Evolutionary conservation across 192 early-diverging fungal species (phyloP).

Genomic region (Helicostylum pulchrum): DNA sequence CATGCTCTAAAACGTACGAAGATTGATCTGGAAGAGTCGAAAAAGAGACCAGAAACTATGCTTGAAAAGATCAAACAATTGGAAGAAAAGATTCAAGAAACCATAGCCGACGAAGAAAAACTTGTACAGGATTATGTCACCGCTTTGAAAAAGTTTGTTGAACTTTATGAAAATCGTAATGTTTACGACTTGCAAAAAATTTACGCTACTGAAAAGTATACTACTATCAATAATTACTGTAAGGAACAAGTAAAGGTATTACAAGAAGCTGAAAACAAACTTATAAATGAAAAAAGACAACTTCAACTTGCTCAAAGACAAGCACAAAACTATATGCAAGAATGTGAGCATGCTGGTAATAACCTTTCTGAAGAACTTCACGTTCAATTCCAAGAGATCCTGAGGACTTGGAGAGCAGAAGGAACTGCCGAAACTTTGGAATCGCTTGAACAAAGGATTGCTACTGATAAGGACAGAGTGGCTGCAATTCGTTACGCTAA

Average conservation of each 20-base stretch:
- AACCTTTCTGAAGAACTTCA: constrained; percentile 52
- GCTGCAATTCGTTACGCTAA: constrained; percentile 53
- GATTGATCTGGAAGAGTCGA: neutral
- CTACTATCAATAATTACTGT: neutral
- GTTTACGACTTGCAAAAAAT: neutral
- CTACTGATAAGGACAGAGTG: constrained; percentile 49
- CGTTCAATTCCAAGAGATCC: constrained; percentile 37
- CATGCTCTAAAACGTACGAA: neutral
- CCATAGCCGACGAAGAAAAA: neutral
- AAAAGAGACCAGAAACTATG: constrained; percentile 6
- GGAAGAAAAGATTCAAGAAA: neutral
- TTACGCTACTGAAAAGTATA: neutral
- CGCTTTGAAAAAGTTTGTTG: constrained; percentile 1
- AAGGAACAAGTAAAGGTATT: constrained; percentile 12
- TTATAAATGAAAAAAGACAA: neutral
- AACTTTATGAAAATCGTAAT: neutral
- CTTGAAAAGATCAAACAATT: neutral
- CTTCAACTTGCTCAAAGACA: constrained; percentile 29
- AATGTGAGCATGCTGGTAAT: constrained; percentile 53
- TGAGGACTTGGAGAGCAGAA: constrained; percentile 22
- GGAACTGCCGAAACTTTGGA: constrained; percentile 42
- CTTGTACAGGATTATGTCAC: neutral
- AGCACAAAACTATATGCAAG: constrained; percentile 43
- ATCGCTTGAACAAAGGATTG: constrained; percentile 65
- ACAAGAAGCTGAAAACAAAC: constrained; percentile 23